Conservation (phyloP, 768 basidiomycete genomes). For the Pleurotus tuoliensis region DNA sequence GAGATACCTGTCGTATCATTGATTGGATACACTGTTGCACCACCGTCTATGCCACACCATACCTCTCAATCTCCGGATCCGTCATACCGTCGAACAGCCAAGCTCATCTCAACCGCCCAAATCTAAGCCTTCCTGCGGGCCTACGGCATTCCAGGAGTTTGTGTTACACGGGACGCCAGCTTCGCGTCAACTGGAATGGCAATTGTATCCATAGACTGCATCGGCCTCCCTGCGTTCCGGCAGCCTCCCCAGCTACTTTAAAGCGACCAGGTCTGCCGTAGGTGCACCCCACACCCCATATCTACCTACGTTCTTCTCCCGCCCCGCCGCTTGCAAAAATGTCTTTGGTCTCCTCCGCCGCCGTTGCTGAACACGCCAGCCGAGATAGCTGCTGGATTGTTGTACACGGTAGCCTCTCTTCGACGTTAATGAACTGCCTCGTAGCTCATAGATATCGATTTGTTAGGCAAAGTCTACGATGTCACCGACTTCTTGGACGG, state of each 20-base stretch:
- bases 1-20: neutral
- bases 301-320: slow-evolving; percentile 23
- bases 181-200: neutral
- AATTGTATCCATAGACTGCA: neutral
- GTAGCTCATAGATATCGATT: slow-evolving; percentile 8
- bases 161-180: neutral
- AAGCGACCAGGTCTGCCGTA: neutral
- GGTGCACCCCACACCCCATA: neutral
- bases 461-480: slow-evolving; percentile 67
- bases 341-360: slow-evolving; percentile 35
- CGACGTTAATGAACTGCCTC: neutral
- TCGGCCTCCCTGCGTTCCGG: slow-evolving; percentile 6
- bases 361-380: slow-evolving; percentile 52
- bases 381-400: slow-evolving; percentile 80
- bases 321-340: slow-evolving; percentile 19
- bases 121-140: neutral
- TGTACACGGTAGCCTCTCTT: slow-evolving; percentile 55
- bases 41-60: neutral
- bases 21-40: neutral
- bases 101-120: neutral
- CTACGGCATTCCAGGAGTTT: slow-evolving; percentile 5
- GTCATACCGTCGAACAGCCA: slow-evolving; percentile 1
- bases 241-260: neutral
- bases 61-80: slow-evolving; percentile 8
- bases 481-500: slow-evolving; percentile 76